Conservation (phyloP, 108 stramenopile species). For the Skeletonema grethae region DNA sequence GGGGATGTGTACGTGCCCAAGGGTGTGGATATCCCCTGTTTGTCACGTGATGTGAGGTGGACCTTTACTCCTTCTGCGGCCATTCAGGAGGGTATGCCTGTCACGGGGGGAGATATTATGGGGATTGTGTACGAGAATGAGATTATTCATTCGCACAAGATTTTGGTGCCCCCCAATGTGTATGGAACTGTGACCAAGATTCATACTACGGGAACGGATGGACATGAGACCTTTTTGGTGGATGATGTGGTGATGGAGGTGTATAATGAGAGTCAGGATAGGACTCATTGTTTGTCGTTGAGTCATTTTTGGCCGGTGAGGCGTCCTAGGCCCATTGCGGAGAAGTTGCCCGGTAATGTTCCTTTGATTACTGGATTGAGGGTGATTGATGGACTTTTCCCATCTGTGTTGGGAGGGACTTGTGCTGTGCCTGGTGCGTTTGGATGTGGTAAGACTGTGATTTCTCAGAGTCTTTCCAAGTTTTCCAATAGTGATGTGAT, state of each 20-base stretch:
- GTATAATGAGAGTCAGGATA: conserved; percentile 87
- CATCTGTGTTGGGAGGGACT: conserved; percentile 98
- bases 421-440: conserved; percentile 99
- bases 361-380: conserved; percentile 99
- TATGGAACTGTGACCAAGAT: conserved; percentile 96
- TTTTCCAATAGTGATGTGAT: conserved; percentile 95
- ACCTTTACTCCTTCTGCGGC: conserved; percentile 86
- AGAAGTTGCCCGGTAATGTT: conserved; percentile 97
- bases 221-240: conserved; percentile 89
- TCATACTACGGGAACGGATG: conserved; percentile 93
- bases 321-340: conserved; percentile 94
- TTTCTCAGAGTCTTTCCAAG: conserved; percentile 98
- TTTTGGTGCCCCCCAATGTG: conserved; percentile 98
- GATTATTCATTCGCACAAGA: conserved; percentile 96
- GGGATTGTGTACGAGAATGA: conserved; percentile 98
- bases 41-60: conserved; percentile 91
- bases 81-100: conserved; percentile 93
- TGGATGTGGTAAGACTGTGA: conserved; percentile 99
- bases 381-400: conserved; percentile 99
- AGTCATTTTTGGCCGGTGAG: conserved; percentile 99
- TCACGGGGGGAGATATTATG: conserved; percentile 95
- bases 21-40: conserved; percentile 95
- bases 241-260: conserved; percentile 99
- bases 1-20: conserved; percentile 97
- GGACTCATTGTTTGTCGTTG: conserved; percentile 88